phyloP scores from a whole-genome alignment of 345 rosid species.

The Laguncularia racemosa region DNA sequence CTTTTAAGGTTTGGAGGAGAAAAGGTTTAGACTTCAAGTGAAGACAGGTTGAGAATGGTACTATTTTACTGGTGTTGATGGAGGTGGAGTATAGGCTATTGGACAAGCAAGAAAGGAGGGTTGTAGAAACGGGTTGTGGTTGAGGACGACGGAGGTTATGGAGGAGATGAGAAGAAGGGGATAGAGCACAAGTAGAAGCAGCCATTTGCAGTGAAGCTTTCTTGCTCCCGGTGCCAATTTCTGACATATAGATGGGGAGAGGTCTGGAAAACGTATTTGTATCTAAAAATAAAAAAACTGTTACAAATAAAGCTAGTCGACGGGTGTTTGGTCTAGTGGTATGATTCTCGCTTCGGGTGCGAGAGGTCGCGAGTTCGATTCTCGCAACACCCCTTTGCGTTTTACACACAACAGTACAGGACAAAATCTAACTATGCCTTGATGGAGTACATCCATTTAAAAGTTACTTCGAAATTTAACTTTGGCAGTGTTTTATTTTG shows the following conservation, averaged over 20 bases:
- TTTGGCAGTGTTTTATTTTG: too few relatives aligned
- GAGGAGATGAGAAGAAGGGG: background rate
- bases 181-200: too few relatives aligned
- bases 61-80: background rate
- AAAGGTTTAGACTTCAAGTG: background rate
- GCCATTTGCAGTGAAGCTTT: too few relatives aligned
- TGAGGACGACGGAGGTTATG: constrained; percentile 9
- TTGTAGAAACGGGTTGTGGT: background rate
- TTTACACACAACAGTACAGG: too few relatives aligned
- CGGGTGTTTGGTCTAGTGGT: constrained; percentile 94
- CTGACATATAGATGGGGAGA: too few relatives aligned
- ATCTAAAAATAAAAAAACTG: too few relatives aligned
- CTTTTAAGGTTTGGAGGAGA: background rate
- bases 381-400: constrained; percentile 66
- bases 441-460: too few relatives aligned
- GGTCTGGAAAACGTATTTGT: too few relatives aligned
- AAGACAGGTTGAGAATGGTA: background rate
- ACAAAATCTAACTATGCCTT: too few relatives aligned
- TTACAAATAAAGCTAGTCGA: too few relatives aligned
- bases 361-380: constrained; percentile 96
- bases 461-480: too few relatives aligned
- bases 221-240: too few relatives aligned
- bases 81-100: background rate
- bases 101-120: constrained; percentile 5
- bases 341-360: constrained; percentile 99